Evolutionary conservation across 768 basidiomycete genomes (phyloP).

Genomic region (Lentinus tigrinus): DNA sequence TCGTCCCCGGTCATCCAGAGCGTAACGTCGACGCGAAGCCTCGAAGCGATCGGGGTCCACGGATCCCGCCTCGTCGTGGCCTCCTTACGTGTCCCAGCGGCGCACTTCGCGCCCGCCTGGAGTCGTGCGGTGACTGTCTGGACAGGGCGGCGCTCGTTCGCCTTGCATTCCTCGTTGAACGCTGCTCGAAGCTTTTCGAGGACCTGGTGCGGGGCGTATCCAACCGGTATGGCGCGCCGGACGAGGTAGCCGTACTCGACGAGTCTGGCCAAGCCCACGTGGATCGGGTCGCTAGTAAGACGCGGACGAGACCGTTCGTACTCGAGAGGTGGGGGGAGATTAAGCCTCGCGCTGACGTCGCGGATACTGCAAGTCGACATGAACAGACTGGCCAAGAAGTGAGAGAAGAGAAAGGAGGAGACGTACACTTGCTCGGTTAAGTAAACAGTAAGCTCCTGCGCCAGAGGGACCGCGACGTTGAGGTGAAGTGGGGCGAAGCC

Average conservation of each 20-base stretch:
- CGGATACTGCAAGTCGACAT: neutral
- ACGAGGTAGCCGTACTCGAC: neutral
- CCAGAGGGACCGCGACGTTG: neutral
- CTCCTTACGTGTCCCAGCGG: neutral
- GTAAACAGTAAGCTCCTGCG: neutral
- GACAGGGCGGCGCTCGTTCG: neutral
- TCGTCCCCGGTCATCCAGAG: neutral
- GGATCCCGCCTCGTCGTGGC: neutral
- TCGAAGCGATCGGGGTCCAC: neutral
- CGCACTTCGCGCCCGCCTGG: neutral
- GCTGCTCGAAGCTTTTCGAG: neutral
- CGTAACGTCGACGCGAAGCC: neutral
- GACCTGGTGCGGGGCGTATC: neutral
- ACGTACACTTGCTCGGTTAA: neutral
- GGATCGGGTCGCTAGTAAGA: neutral
- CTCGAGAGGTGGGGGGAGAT: neutral
- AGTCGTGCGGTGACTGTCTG: neutral
- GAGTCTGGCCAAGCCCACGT: neutral
- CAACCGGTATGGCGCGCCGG: neutral
- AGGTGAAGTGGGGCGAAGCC: neutral
- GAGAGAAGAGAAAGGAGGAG: neutral
- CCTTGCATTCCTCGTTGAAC: neutral
- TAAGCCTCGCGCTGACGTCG: neutral
- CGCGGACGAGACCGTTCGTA: neutral
- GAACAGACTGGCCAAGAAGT: neutral